Evolutionary conservation across 2,329 filamentous ascomycete genomes (phyloP).

Genomic region (Didymella exigua): DNA sequence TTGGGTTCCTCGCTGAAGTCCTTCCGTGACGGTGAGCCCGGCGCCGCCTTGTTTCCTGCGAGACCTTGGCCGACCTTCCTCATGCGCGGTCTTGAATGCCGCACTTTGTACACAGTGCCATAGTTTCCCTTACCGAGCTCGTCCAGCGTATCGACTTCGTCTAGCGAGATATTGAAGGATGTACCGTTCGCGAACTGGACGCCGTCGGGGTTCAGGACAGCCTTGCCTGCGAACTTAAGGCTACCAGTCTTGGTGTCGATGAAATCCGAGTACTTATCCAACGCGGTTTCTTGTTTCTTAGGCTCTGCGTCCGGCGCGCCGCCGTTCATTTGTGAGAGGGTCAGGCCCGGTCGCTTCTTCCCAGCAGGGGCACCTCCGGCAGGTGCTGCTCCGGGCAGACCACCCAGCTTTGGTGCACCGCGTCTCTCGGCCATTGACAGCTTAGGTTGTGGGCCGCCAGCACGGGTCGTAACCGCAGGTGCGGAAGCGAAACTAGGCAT

Average conservation of each 20-base stretch:
- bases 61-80: constrained; percentile 65
- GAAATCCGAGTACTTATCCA: constrained; percentile 77
- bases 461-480: constrained; percentile 54
- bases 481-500: constrained; percentile 55
- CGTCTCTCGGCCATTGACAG: constrained; percentile 71
- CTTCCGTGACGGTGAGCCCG: constrained; percentile 43
- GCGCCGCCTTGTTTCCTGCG: constrained; percentile 60
- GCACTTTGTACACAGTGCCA: constrained; percentile 95
- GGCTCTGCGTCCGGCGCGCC: constrained; percentile 27
- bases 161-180: constrained; percentile 90
- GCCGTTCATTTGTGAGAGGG: constrained; percentile 53
- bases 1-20: constrained; percentile 41
- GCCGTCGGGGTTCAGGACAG: constrained; percentile 83
- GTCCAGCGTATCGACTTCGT: constrained; percentile 90
- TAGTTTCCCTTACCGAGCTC: constrained; percentile 98
- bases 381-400: constrained; percentile 49
- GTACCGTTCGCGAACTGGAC: constrained; percentile 91
- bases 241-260: constrained; percentile 92
- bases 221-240: constrained; percentile 90
- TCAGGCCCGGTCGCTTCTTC: constrained; percentile 52
- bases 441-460: constrained; percentile 54
- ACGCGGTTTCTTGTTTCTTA: constrained; percentile 50
- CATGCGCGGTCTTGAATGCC: constrained; percentile 75
- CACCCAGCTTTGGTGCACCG: constrained; percentile 44
- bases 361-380: constrained; percentile 37